Evolutionary conservation across 139 green algal genomes (phyloP), one percentile per base, ranked within the genome.

Genomic region (Edaphochlamys debaryana): DNA sequence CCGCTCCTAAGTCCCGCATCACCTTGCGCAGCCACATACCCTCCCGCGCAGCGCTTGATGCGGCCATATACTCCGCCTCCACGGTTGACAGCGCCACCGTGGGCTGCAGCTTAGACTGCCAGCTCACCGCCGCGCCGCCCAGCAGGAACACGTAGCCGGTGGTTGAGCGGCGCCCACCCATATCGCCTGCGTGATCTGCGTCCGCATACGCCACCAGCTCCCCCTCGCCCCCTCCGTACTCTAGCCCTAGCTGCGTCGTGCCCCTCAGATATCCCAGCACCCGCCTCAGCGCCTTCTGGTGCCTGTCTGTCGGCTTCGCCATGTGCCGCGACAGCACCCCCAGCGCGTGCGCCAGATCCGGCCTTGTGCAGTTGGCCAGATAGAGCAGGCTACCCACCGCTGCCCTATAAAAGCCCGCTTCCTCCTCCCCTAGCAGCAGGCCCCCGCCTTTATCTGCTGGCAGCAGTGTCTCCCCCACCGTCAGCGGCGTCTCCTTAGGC

Each of bases 21-120:
- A 78, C n/a, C n/a, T 63, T 42, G 37, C n/a, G 37, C 2, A 52
- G 48, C 70, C 70, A 64, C n/a, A 78, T 45, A 5, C 6, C 70
- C 32, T 78, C 45, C 29, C 22, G n/a, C 1, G n/a, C 32, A 0
- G 45, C 70, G 2, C 1, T 3, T 25, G 17, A 13, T 0, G 70
- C 20, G 9, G 48, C 70, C 70, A 78, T 78, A 48, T 64, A 78
- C 70, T 78, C 70, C 8, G 70, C 70, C 48, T 78, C 70, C 20
- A 48, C 19, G 4, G 45, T 78, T 0, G 70, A 78, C 13, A 20
- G 3, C n/a, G 70, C 70, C 17, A 78, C 48, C 41, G 68, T 75
- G 2, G 68, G 41, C 41, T 75, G 68, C 13, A 75, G 41, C 41
- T 30, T 91, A 30, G 29, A 41, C 29, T 8, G 9, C 68, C 68